phyloP scores from a whole-genome alignment of 495 filamentous ascomycete species.

The Arthonia radiata region DNA sequence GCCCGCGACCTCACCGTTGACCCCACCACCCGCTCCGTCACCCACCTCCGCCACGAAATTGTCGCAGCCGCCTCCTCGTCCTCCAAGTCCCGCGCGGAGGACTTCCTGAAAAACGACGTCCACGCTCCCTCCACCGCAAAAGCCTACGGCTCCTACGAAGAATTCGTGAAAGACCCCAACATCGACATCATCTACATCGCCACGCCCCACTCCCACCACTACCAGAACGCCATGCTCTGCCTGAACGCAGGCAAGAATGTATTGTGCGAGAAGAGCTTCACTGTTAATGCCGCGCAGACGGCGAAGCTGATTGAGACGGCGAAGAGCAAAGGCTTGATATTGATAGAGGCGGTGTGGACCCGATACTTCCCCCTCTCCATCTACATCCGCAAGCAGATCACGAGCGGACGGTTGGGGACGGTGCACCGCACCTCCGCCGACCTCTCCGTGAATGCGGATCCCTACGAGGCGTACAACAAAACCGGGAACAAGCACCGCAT shows the following conservation, averaged over 20 bases:
- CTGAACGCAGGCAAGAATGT: slow-evolving; percentile 70
- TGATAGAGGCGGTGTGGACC: slow-evolving; percentile 97
- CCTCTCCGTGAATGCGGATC: slow-evolving; percentile 25
- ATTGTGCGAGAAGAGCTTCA: slow-evolving; percentile 83
- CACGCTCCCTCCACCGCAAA: slow-evolving; percentile 37
- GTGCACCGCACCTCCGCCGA: slow-evolving; percentile 60
- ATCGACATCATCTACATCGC: slow-evolving; percentile 84
- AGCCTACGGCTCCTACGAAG: slow-evolving; percentile 59
- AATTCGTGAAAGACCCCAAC: slow-evolving; percentile 48
- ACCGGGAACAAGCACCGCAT: slow-evolving; percentile 43
- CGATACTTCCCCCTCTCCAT: slow-evolving; percentile 66
- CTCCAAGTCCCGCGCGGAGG: slow-evolving; percentile 35
- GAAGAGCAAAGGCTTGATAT: slow-evolving; percentile 45
- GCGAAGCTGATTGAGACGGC: slow-evolving; percentile 51
- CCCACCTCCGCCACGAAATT: slow-evolving; percentile 55
- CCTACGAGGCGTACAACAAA: slow-evolving; percentile 24
- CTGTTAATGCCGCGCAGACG: slow-evolving; percentile 64
- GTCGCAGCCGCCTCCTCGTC: slow-evolving; percentile 64
- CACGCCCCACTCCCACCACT: slow-evolving; percentile 89
- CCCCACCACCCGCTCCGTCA: slow-evolving; percentile 41
- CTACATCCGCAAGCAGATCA: slow-evolving; percentile 46
- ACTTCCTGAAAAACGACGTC: slow-evolving; percentile 47
- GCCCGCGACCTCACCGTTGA: slow-evolving; percentile 60
- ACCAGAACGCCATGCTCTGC: slow-evolving; percentile 65
- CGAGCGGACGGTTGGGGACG: slow-evolving; percentile 43